Percentiles rank a stretch among this genome's conserved stretches.
Evolutionary conservation across 139 green algal genomes (phyloP).

Genomic region (Chlorella sp.): DNA sequence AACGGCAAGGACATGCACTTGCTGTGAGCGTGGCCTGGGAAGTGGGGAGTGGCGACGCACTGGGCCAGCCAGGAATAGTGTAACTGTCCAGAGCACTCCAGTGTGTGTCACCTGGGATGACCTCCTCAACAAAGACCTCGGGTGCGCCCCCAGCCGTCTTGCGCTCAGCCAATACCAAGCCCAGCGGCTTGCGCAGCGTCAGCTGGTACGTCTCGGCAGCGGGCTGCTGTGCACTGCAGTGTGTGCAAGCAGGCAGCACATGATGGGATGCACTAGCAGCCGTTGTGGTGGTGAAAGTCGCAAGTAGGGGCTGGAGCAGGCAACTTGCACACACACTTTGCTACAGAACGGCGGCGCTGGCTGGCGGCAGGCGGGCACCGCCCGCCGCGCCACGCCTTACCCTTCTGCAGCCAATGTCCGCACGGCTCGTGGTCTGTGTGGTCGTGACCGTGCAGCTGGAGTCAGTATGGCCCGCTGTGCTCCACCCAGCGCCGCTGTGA

Average conservation of each 20-base stretch:
- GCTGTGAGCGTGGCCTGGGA: too few relatives aligned
- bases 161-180: constrained; percentile 46
- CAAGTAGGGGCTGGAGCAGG: too few relatives aligned
- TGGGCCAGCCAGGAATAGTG: too few relatives aligned
- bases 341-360: not conserved
- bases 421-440: not conserved
- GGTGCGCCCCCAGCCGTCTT: not conserved
- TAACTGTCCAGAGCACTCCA: too few relatives aligned
- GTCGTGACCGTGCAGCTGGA: too few relatives aligned
- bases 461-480: too few relatives aligned
- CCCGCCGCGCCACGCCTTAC: not conserved
- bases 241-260: not conserved
- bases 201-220: constrained; percentile 19
- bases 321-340: too few relatives aligned
- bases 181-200: constrained; percentile 51
- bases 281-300: too few relatives aligned
- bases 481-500: too few relatives aligned
- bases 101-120: constrained; percentile 32
- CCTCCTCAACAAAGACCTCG: constrained; percentile 59
- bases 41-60: too few relatives aligned
- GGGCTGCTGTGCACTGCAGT: not conserved
- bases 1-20: not conserved
- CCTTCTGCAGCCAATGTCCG: not conserved
- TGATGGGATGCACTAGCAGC: too few relatives aligned
- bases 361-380: too few relatives aligned